Conservation (phyloP, 176 grass and related monocot genomes). For the Aegilops sharonensis region DNA sequence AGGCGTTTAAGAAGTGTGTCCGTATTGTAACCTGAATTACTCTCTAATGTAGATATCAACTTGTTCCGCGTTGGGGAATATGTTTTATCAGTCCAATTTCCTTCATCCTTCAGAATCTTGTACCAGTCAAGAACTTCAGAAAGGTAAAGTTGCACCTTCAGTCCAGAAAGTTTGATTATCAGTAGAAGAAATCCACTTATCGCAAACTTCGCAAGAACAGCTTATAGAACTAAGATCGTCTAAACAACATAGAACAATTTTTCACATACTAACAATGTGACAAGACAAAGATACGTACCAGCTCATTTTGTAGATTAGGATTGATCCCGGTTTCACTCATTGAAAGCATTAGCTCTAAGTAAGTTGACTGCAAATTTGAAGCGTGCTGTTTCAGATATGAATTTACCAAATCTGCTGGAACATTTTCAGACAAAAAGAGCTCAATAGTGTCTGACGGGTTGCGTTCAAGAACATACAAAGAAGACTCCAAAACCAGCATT, state of each 20-base stretch:
- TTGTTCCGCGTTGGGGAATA: slow-evolving; percentile 87
- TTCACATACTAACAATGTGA: slow-evolving; percentile 11
- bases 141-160: slow-evolving; percentile 96
- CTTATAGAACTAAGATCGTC: slow-evolving; percentile 31
- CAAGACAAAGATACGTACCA: slow-evolving; percentile 47
- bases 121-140: slow-evolving; percentile 96
- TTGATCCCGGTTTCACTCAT: slow-evolving; percentile 91
- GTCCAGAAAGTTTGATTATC: slow-evolving; percentile 25
- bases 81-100: slow-evolving; percentile 87
- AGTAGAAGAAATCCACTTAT: slow-evolving; percentile 21
- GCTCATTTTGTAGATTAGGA: slow-evolving; percentile 96
- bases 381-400: slow-evolving; percentile 98
- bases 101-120: slow-evolving; percentile 78
- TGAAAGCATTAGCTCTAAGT: slow-evolving; percentile 97
- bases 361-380: slow-evolving; percentile 92
- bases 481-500: slow-evolving; percentile 95
- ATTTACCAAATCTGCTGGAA: slow-evolving; percentile 97
- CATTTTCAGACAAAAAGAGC: slow-evolving; percentile 98
- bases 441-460: slow-evolving; percentile 91
- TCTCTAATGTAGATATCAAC: slow-evolving; percentile 84
- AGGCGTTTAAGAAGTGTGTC: slow-evolving; percentile 84
- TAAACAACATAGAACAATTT: slow-evolving; percentile 25
- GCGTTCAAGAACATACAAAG: slow-evolving; percentile 82
- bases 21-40: slow-evolving; percentile 84
- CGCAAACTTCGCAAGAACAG: slow-evolving; percentile 13